phyloP scores from a whole-genome alignment of 1,284 basidiomycete genomes.

The Puccinia triticina region DNA sequence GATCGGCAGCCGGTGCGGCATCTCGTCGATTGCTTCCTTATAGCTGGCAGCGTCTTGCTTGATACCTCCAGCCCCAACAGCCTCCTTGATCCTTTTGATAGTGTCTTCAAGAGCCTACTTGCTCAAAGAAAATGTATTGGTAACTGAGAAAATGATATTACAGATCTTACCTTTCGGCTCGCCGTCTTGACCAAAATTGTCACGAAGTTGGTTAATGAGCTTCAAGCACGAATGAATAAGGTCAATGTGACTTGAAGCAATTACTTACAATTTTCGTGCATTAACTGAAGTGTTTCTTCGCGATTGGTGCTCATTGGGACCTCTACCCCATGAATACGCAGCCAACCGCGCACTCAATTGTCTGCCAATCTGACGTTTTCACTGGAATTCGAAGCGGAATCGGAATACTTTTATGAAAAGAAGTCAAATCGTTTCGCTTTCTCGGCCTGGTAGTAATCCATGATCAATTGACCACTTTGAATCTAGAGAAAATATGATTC shows the following conservation, averaged over 20 bases:
- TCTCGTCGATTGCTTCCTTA: conserved; percentile 2
- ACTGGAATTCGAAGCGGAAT: conserved; percentile 53
- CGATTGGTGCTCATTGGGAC: conserved; percentile 61
- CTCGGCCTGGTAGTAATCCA: conserved; percentile 69
- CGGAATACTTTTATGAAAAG: conserved; percentile 57
- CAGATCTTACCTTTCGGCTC: conserved; percentile 54
- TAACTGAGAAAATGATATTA: conserved; percentile 51
- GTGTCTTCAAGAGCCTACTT: conserved; percentile 55
- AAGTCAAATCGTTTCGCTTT: conserved; percentile 55
- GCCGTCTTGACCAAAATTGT: conserved; percentile 52
- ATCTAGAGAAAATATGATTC: conserved; percentile 53
- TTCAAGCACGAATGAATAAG: conserved; percentile 52
- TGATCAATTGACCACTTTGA: conserved; percentile 73
- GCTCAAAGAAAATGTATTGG: conserved; percentile 43
- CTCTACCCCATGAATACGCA: conserved; percentile 55
- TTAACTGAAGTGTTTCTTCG: conserved; percentile 71
- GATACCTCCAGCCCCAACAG: conserved; percentile 54
- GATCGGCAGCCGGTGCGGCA: neutral
- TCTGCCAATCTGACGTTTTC: conserved; percentile 58
- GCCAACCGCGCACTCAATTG: conserved; percentile 57
- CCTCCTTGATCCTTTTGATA: conserved; percentile 55
- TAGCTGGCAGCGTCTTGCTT: conserved; percentile 14
- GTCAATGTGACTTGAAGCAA: neutral
- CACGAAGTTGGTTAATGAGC: conserved; percentile 52
- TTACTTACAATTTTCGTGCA: conserved; percentile 67